Evolutionary conservation across 805 yeast genomes (phyloP).

Genomic region (Wickerhamomyces rabaulensis): DNA sequence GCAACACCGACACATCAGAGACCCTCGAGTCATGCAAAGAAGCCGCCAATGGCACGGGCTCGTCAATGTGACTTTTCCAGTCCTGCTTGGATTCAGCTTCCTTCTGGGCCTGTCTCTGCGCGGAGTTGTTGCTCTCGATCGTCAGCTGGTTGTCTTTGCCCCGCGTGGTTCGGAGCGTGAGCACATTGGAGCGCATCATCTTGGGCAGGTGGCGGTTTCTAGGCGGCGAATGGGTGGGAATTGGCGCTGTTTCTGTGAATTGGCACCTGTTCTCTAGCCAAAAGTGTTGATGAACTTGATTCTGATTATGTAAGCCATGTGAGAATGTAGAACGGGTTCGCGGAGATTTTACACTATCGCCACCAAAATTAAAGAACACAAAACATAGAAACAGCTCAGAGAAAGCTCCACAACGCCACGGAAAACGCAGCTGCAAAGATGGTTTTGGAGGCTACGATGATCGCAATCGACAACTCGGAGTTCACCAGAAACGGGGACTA

Average conservation of each 20-base stretch:
- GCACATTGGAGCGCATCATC: conserved; percentile 24
- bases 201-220: not conserved
- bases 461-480: conserved; percentile 93
- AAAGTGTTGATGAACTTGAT: not conserved
- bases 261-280: not conserved
- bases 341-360: conserved; percentile 19
- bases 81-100: not conserved
- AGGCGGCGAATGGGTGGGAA: not conserved
- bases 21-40: conserved; percentile 62
- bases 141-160: conserved; percentile 18
- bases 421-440: conserved; percentile 33
- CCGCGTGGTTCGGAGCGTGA: conserved; percentile 23
- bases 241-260: no score
- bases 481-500: conserved; percentile 95
- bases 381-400: not conserved
- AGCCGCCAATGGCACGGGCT: conserved; percentile 15
- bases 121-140: conserved; percentile 16
- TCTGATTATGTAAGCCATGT: not conserved
- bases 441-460: conserved; percentile 96
- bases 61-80: conserved; percentile 8
- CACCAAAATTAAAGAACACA: conserved; percentile 26
- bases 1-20: conserved; percentile 51
- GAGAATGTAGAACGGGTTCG: not conserved
- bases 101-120: not conserved
- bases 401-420: no score